Evolutionary conservation across 2,329 filamentous ascomycete species (phyloP).

Genomic region (Scorias spongiosa): DNA sequence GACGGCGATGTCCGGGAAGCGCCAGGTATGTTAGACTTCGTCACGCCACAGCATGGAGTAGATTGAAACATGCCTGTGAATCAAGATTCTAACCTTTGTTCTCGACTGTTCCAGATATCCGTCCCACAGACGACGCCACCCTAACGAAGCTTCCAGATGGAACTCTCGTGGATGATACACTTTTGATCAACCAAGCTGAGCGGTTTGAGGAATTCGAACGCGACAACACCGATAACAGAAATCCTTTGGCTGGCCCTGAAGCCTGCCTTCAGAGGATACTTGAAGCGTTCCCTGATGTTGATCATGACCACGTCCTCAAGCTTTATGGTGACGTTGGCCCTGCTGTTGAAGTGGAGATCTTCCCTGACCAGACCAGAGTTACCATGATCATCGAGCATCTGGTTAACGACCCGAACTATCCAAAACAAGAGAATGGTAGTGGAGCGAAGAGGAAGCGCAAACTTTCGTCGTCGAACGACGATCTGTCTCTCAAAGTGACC

Average conservation of each 20-base stretch:
- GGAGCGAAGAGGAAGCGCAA: slow-evolving; percentile 16
- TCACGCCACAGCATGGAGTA: no score
- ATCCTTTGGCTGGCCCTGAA: slow-evolving; percentile 8
- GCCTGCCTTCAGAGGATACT: slow-evolving; percentile 14
- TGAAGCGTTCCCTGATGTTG: slow-evolving; percentile 20
- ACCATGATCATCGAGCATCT: slow-evolving; percentile 17
- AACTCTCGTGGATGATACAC: no score
- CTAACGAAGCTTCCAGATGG: no score
- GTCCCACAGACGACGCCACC: no score
- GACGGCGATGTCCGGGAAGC: no score
- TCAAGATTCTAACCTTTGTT: no score
- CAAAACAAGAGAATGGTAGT: slow-evolving; percentile 15
- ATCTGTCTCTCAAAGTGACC: slow-evolving; percentile 10
- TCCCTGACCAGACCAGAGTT: slow-evolving; percentile 7
- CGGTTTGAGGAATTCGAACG: no score
- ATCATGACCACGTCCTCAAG: slow-evolving; percentile 14
- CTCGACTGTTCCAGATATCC: no score
- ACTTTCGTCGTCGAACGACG: slow-evolving; percentile 9
- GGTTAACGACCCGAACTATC: slow-evolving; percentile 12
- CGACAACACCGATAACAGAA: not conserved
- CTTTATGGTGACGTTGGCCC: slow-evolving; percentile 11
- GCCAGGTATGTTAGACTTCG: no score
- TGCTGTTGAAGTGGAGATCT: slow-evolving; percentile 1
- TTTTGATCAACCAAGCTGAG: no score
- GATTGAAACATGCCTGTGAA: no score